Evolutionary conservation across 768 basidiomycete species (phyloP), one percentile per base, ranked within the genome.

Genomic region (Podaxis pistillaris): DNA sequence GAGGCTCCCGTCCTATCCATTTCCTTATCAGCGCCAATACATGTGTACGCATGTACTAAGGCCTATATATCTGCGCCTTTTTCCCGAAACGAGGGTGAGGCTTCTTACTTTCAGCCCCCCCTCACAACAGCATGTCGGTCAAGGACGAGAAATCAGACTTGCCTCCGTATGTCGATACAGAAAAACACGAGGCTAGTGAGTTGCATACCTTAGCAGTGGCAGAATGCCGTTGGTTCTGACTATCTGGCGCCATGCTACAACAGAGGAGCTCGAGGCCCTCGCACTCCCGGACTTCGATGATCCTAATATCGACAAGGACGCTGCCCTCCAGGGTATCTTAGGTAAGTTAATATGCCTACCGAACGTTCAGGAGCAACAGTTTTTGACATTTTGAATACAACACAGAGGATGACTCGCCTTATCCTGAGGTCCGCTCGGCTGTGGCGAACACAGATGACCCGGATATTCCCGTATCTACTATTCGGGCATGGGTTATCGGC

Each of bases 401-500:
- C 63, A 15, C 65, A 84, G 78, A 86, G 73, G 84, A 88, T 64
- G 87, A 89, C 69, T 87, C 86, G 1, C 86, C 88, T 4, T 89
- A 89, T 68, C 85, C 86, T n/a, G 88, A 89, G 67, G 88, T 89
- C 26, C 82, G 86, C 30, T 85, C 87, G 49, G 84, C 85, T 51
- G 88, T 89, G 19, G 83, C 87, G 58, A 88, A 87, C 68, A 87
- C 86, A 2, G 90, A 91, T 68, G 89, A 90, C 71, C 82, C 83
- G 38, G 75, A 76, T 47, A 85, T 90, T 63, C 83, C 85, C 7
- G 83, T 81, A 7, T 78, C 77, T 38, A 91, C 90, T 0, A 49
- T 92, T 47, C 86, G 91, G 37, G 82, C 85, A 2, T 91, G 89
- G 89, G 73, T 81, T 5, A 78, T 96, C 51, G 94, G 95, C 54